A percentile compares a stretch with the other conserved stretches of the same genome.
These are phyloP conservation scores for Gracilaria domingensis DNA, from an alignment of 23 red algal genomes.

Conservation along the genomic window DNA sequence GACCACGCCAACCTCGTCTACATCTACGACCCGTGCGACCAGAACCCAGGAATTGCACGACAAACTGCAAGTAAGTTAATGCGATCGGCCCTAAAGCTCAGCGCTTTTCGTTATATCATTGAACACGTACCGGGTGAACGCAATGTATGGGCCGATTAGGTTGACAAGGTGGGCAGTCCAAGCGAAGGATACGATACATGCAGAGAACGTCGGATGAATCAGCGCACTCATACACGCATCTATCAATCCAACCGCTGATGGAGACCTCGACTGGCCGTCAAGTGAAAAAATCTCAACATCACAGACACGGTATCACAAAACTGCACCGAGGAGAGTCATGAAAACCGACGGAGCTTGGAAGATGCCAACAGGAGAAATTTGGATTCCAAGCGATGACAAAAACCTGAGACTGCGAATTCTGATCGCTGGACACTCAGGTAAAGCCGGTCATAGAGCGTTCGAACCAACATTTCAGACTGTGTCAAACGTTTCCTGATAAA, in stretches of 20 bases:
- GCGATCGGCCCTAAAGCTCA: constrained; percentile 13
- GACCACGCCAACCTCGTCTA: constrained; percentile 25
- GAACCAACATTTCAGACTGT: constrained; percentile 11
- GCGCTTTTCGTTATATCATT: constrained; percentile 29
- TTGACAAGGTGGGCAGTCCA: neutral
- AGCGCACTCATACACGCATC: neutral
- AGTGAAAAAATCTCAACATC: too few relatives aligned
- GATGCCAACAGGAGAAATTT: constrained; percentile 20
- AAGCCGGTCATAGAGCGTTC: constrained; percentile 23
- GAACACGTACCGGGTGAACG: constrained; percentile 14
- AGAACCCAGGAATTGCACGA: constrained; percentile 2
- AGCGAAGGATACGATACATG: neutral
- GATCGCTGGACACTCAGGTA: constrained; percentile 40
- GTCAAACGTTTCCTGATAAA: constrained; percentile 20
- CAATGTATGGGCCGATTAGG: constrained; percentile 9
- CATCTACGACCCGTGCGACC: constrained; percentile 30
- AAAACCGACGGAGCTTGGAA: neutral
- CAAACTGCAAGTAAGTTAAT: constrained; percentile 8
- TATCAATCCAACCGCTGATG: neutral
- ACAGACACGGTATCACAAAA: too few relatives aligned
- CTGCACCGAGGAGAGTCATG: neutral
- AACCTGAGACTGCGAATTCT: constrained; percentile 28
- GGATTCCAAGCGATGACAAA: constrained; percentile 1
- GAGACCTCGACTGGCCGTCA: constrained; percentile 46
- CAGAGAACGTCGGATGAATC: neutral